A percentile compares a stretch with the other conserved stretches of the same genome.
These are phyloP conservation scores for Silene noctiflora DNA, from an alignment of 179 eudicot species.

Conservation along the genomic window DNA sequence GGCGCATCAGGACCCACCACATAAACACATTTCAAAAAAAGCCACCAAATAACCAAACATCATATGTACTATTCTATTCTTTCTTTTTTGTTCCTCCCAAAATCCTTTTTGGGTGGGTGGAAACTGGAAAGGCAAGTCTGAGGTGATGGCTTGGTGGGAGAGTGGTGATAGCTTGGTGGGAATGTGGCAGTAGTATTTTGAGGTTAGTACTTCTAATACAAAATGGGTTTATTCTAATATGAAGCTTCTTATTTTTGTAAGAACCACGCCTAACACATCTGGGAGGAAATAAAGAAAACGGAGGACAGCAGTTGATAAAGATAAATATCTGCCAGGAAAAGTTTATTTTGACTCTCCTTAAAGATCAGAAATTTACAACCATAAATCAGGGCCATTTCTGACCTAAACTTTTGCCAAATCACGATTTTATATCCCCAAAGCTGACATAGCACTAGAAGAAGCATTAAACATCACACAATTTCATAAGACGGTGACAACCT, in stretches of 20 bases:
- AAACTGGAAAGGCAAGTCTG: too few species aligned
- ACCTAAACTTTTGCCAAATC: neutral
- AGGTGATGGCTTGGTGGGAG: too few species aligned
- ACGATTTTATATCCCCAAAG: neutral
- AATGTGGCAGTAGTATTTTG: too few species aligned
- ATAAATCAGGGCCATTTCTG: neutral
- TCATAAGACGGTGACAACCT: neutral
- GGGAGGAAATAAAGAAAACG: too few species aligned
- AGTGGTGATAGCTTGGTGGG: too few species aligned
- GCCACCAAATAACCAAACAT: neutral
- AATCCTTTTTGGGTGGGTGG: too few species aligned
- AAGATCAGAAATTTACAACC: neutral
- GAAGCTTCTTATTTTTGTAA: too few species aligned
- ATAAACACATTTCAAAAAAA: neutral
- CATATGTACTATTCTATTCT: neutral
- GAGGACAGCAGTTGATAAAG: neutral
- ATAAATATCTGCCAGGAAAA: constrained; percentile 6
- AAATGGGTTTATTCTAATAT: too few species aligned
- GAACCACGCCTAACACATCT: too few species aligned
- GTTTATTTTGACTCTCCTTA: neutral
- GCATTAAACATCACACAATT: neutral
- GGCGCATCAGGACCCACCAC: neutral
- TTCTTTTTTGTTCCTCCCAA: too few species aligned
- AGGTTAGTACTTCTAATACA: too few species aligned
- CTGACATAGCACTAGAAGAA: constrained; percentile 1